Percentiles rank a stretch among this genome's conserved stretches.
phyloP scores from a whole-genome alignment of 805 yeast genomes.

The Candida montana region DNA sequence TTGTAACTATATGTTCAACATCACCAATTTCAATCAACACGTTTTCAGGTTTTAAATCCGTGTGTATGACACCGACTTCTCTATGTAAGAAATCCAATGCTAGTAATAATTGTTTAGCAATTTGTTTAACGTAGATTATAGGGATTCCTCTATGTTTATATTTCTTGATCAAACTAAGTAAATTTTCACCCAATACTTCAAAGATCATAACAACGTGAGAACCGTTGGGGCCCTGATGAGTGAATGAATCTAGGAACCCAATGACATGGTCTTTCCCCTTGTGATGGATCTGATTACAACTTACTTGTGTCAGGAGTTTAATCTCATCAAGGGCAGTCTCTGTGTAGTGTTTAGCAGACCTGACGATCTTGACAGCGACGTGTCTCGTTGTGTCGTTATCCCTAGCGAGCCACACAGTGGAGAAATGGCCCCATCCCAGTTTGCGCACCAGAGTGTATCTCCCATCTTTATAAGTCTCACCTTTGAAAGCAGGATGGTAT shows the following conservation, averaged over 20 bases:
- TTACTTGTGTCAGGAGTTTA: conserved; percentile 62
- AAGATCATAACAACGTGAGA: conserved; percentile 94
- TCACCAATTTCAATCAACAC: conserved; percentile 78
- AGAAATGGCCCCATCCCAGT: conserved; percentile 98
- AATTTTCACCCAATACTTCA: conserved; percentile 92
- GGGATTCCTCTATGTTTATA: conserved; percentile 81
- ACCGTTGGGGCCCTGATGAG: conserved; percentile 88
- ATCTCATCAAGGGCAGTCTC: conserved; percentile 95
- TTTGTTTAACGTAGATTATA: conserved; percentile 66
- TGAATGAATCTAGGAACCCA: conserved; percentile 74
- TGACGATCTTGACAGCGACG: conserved; percentile 91
- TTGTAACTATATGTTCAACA: conserved; percentile 67
- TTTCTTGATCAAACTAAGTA: conserved; percentile 76
- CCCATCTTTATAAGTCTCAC: conserved; percentile 74
- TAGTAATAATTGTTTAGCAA: conserved; percentile 69
- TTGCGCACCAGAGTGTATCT: conserved; percentile 80
- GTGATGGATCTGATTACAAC: conserved; percentile 58
- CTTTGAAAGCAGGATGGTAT: conserved; percentile 88
- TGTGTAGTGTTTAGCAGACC: conserved; percentile 85
- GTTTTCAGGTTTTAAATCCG: conserved; percentile 71
- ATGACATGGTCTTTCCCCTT: conserved; percentile 83
- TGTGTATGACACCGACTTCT: conserved; percentile 68
- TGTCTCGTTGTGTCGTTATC: conserved; percentile 55
- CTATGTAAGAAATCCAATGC: conserved; percentile 71
- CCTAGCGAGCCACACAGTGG: conserved; percentile 89